phyloP scores from a whole-genome alignment of 495 filamentous ascomycete genomes.

The Penicillium cataractarum region DNA sequence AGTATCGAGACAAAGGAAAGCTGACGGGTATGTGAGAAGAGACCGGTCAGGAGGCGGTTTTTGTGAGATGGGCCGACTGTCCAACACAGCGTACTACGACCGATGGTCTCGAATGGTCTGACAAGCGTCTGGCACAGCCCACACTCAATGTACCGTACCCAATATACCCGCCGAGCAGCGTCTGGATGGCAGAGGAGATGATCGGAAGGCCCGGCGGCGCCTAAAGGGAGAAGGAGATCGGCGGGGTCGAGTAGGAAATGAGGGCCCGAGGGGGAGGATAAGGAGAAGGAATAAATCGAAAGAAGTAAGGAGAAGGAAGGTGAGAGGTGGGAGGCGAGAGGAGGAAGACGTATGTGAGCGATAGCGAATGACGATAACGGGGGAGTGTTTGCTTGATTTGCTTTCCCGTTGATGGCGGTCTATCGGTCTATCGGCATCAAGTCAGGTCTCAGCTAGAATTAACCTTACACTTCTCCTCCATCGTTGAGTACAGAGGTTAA shows the following conservation, averaged over 20 bases:
- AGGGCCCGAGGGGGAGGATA: conserved; percentile 4
- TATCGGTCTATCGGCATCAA: no score
- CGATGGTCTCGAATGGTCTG: conserved; percentile 23
- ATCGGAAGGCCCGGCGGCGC: conserved; percentile 7
- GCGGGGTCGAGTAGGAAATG: background rate
- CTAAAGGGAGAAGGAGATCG: conserved; percentile 3
- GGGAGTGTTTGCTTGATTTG: conserved; percentile 34
- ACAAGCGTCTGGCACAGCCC: conserved; percentile 21
- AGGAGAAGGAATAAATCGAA: background rate
- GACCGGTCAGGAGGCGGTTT: background rate
- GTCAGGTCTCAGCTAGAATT: no score
- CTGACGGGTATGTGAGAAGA: background rate
- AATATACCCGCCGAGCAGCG: conserved; percentile 28
- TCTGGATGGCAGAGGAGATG: conserved; percentile 5
- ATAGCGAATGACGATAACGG: conserved; percentile 27
- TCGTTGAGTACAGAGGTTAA: no score
- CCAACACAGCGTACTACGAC: conserved; percentile 18
- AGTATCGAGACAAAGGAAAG: conserved; percentile 22
- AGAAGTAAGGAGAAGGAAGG: conserved; percentile 15
- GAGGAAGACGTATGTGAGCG: conserved; percentile 11
- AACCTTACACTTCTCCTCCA: no score
- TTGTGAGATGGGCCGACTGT: conserved; percentile 9
- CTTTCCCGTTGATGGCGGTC: background rate
- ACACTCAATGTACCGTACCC: conserved; percentile 16
- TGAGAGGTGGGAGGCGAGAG: conserved; percentile 10